phyloP scores from a whole-genome alignment of 202 grass and related monocot species.

The Setaria italica region DNA sequence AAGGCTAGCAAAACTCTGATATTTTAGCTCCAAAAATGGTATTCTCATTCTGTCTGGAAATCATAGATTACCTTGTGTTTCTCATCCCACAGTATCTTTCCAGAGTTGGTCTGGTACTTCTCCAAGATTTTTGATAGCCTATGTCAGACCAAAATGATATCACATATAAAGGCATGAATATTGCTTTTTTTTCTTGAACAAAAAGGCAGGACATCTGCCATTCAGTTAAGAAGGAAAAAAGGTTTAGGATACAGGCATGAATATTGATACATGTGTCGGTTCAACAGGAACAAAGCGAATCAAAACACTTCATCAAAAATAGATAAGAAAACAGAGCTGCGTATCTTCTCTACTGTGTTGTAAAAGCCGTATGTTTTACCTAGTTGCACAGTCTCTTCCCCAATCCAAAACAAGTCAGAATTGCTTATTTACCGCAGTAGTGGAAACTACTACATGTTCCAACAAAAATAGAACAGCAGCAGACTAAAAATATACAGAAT shows the following conservation, averaged over 20 bases:
- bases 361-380: neutral
- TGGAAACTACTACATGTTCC: neutral
- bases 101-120: slow-evolving; percentile 89
- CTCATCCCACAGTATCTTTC: slow-evolving; percentile 84
- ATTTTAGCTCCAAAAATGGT: slow-evolving; percentile 30
- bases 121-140: slow-evolving; percentile 85
- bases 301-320: slow-evolving; percentile 15
- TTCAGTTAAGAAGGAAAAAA: neutral
- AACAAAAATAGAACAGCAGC: neutral
- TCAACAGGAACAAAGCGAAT: slow-evolving; percentile 8
- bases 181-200: neutral
- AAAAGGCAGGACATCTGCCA: neutral
- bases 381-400: neutral
- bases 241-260: neutral
- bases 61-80: slow-evolving; percentile 75
- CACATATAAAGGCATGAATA: neutral
- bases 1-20: slow-evolving; percentile 7
- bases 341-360: no score
- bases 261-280: neutral
- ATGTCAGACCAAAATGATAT: slow-evolving; percentile 25
- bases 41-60: slow-evolving; percentile 17
- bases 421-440: neutral
- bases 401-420: neutral
- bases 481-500: slow-evolving; percentile 9
- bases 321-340: neutral